A percentile compares a stretch with the other conserved stretches of the same genome.
Evolutionary conservation across 495 filamentous ascomycete species (phyloP).

Genomic region (Opeltia flavorubescens): DNA sequence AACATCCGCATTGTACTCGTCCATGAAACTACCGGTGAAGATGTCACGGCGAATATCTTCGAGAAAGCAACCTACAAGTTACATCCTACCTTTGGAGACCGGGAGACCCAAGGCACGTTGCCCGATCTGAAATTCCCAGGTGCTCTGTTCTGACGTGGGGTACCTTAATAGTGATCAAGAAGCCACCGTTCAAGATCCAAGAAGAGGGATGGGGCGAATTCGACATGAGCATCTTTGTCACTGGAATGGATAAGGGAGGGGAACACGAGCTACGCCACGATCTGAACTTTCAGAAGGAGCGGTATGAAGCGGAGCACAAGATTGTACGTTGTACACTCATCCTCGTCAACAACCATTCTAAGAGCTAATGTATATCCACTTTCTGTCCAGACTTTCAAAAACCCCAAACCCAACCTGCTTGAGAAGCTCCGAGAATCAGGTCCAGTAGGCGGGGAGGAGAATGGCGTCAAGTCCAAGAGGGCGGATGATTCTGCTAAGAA

Average conservation of each 20-base stretch:
- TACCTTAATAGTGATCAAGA: conserved; percentile 47
- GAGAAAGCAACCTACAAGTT: conserved; percentile 84
- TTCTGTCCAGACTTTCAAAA: conserved; percentile 69
- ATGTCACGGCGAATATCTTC: conserved; percentile 69
- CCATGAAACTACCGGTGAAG: conserved; percentile 41
- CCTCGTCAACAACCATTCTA: too few relatives aligned
- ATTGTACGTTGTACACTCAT: conserved; percentile 38
- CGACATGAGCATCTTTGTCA: conserved; percentile 77
- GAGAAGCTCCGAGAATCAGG: conserved; percentile 65
- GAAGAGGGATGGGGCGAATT: conserved; percentile 99
- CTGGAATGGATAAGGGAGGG: conserved; percentile 69
- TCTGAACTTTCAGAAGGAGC: conserved; percentile 70
- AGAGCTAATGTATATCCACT: too few relatives aligned
- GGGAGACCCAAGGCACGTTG: conserved; percentile 60
- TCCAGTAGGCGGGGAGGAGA: conserved; percentile 63
- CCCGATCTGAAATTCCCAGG: background rate
- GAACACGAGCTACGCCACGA: conserved; percentile 74
- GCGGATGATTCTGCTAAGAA: conserved; percentile 54
- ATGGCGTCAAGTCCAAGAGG: conserved; percentile 40
- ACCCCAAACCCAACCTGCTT: conserved; percentile 73
- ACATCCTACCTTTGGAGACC: conserved; percentile 81
- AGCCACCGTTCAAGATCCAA: conserved; percentile 73
- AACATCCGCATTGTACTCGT: conserved; percentile 46
- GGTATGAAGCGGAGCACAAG: conserved; percentile 72
- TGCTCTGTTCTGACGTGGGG: background rate